These are phyloP conservation scores for Lentinula boryana DNA, from an alignment of 768 basidiomycete species.

Conservation along the genomic window DNA sequence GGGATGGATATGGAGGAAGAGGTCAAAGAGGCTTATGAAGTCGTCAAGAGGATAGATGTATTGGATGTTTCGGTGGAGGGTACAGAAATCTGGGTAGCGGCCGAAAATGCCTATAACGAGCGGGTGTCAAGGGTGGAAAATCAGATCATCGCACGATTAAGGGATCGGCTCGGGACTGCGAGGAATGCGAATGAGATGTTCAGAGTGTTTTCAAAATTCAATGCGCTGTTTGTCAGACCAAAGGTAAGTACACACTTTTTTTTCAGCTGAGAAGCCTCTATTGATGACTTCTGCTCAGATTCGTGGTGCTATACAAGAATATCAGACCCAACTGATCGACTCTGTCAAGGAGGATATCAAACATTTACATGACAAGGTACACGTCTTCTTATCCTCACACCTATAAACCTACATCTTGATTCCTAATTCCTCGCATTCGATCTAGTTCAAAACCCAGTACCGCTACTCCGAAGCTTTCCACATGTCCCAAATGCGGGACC, in stretches of 20 bases:
- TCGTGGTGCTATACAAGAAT: slow-evolving; percentile 97
- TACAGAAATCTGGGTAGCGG: slow-evolving; percentile 95
- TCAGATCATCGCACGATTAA: slow-evolving; percentile 90
- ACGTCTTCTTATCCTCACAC: not conserved
- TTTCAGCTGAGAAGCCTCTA: not conserved
- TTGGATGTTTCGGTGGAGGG: slow-evolving; percentile 91
- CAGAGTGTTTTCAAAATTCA: slow-evolving; percentile 97
- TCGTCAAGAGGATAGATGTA: slow-evolving; percentile 95
- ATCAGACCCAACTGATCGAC: slow-evolving; percentile 97
- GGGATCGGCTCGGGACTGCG: slow-evolving; percentile 91
- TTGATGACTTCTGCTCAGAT: slow-evolving; percentile 43
- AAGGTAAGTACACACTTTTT: slow-evolving; percentile 51
- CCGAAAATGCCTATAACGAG: slow-evolving; percentile 97
- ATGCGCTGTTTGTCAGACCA: slow-evolving; percentile 91
- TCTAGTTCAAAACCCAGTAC: slow-evolving; percentile 91
- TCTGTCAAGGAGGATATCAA: slow-evolving; percentile 99
- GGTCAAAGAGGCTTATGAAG: slow-evolving; percentile 93
- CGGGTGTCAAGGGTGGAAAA: slow-evolving; percentile 96
- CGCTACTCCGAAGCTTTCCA: slow-evolving; percentile 93
- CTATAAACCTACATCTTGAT: not conserved
- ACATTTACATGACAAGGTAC: slow-evolving; percentile 84
- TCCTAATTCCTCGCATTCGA: not conserved
- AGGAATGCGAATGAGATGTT: slow-evolving; percentile 99
- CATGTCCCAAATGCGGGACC: slow-evolving; percentile 98
- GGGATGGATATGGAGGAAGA: slow-evolving; percentile 99